Evolutionary conservation across 768 basidiomycete species (phyloP).

Genomic region (Hypholoma fasciculare): DNA sequence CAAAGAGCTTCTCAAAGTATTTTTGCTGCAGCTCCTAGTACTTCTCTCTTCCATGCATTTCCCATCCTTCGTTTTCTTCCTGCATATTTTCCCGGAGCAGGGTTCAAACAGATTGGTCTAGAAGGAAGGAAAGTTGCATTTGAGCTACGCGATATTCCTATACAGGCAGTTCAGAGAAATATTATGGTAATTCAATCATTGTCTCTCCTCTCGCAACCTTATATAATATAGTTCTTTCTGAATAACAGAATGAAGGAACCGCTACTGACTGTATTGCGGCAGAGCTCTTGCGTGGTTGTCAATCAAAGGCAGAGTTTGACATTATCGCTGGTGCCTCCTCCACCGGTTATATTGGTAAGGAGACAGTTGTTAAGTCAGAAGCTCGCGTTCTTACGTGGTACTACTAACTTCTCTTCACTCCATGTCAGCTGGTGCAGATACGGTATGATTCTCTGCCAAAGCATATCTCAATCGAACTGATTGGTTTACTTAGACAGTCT

Average conservation of each 20-base stretch:
- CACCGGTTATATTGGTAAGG: neutral
- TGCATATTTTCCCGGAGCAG: conserved; percentile 15
- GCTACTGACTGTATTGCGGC: neutral
- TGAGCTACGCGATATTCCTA: neutral
- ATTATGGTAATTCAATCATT: neutral
- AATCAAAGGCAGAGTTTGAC: neutral
- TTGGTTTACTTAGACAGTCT: neutral
- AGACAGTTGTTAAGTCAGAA: no score
- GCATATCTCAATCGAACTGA: no score
- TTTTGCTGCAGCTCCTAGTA: conserved; percentile 9
- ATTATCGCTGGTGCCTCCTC: neutral
- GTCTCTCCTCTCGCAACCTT: neutral
- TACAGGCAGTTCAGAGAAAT: neutral
- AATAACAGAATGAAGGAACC: neutral
- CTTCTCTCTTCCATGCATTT: conserved; percentile 10
- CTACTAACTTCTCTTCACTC: neutral
- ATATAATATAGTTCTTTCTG: neutral
- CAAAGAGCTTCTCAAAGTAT: neutral
- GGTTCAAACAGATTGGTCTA: conserved; percentile 7
- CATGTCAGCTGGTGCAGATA: conserved; percentile 1
- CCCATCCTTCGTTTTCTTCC: conserved; percentile 14
- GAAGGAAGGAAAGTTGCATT: conserved; percentile 1
- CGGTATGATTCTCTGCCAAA: neutral
- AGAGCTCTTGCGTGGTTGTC: neutral
- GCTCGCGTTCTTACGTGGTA: no score